Percentiles rank a stretch among this genome's conserved stretches.
phyloP scores from a whole-genome alignment of 306 rosid species.

The Prunus persica region DNA sequence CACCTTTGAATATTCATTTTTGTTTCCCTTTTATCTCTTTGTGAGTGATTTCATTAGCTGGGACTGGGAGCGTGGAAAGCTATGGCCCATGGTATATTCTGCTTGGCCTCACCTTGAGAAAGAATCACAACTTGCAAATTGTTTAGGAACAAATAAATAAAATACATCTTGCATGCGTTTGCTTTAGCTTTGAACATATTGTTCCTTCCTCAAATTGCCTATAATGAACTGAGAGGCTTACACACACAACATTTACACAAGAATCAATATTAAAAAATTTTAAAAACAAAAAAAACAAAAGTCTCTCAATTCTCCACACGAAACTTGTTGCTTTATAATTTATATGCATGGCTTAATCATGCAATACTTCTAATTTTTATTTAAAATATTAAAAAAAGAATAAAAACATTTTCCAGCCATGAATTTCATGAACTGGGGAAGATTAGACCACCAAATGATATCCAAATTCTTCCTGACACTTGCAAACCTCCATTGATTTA shows the following conservation, averaged over 20 bases:
- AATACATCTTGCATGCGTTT: background rate
- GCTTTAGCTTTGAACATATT: background rate
- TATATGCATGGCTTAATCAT: too few relatives aligned
- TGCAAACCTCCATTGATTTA: background rate
- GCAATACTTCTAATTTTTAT: too few relatives aligned
- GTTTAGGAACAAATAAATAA: background rate
- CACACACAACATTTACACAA: background rate
- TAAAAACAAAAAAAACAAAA: too few relatives aligned
- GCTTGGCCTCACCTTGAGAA: background rate
- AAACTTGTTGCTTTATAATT: too few relatives aligned
- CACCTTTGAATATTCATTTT: background rate
- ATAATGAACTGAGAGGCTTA: background rate
- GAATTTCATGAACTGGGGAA: background rate
- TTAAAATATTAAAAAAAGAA: background rate
- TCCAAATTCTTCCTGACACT: background rate
- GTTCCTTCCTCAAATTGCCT: background rate
- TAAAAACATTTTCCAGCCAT: background rate
- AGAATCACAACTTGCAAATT: background rate
- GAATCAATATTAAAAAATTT: too few relatives aligned
- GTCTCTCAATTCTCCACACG: too few relatives aligned
- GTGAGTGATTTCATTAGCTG: background rate
- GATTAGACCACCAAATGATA: background rate
- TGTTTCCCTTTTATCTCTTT: background rate
- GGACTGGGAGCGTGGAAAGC: conserved; percentile 4
- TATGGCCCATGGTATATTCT: conserved; percentile 2